phyloP scores from a whole-genome alignment of 371 early-diverging fungal species.

The Mucor sp. region DNA sequence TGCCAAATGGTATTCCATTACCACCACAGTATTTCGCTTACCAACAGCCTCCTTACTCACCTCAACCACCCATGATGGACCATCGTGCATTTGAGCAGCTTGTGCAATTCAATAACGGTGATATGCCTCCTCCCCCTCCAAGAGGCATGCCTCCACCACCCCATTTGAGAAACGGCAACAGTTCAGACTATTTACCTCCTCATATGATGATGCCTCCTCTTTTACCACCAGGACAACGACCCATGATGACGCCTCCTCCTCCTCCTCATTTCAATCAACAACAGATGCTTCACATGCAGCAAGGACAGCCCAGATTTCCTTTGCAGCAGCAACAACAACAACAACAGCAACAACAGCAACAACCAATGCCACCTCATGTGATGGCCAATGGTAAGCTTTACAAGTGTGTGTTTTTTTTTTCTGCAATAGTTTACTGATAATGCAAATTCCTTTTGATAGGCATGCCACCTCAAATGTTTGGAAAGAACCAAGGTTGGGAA shows the following conservation, averaged over 20 bases:
- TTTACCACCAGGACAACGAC: conserved; percentile 26
- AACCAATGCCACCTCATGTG: conserved; percentile 38
- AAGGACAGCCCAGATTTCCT: conserved; percentile 18
- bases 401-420: background rate
- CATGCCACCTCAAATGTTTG: conserved; percentile 41
- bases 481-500: conserved; percentile 46
- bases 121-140: conserved; percentile 1
- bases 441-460: conserved; percentile 5
- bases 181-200: conserved; percentile 31
- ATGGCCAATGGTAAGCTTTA: conserved; percentile 35
- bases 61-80: conserved; percentile 26
- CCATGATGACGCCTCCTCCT: conserved; percentile 29
- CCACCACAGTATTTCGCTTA: conserved; percentile 5
- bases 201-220: conserved; percentile 31
- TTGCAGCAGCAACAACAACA: conserved; percentile 8
- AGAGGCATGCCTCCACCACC: conserved; percentile 13
- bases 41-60: conserved; percentile 18
- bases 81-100: conserved; percentile 20
- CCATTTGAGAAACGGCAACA: conserved; percentile 1
- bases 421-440: too few relatives aligned
- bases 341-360: conserved; percentile 22
- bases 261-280: conserved; percentile 28
- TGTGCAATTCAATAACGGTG: conserved; percentile 8
- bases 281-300: conserved; percentile 25
- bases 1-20: conserved; percentile 1